Base-by-base conservation (phyloP, 2,329 filamentous ascomycete genomes). In the Cladobotryum mycophilum region DNA sequence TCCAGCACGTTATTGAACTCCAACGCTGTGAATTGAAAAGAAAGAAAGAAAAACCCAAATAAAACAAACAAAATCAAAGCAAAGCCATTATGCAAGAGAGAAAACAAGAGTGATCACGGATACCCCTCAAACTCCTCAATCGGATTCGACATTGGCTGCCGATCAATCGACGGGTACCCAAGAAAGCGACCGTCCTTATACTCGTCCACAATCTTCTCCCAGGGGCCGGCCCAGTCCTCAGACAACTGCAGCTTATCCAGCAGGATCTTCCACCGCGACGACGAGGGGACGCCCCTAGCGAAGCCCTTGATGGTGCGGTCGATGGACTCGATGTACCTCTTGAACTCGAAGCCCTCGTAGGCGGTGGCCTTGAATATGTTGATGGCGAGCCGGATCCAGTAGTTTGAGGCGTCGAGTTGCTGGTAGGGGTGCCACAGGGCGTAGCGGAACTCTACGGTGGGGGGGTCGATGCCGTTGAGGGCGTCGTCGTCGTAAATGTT, bases 41-140 rank as follows among this genome's bases (percentile, higher is more conserved):
- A 20, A 20, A 5, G 20, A 20, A 3, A 20, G 5, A 20, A 20
- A 20, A 20, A 20, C 3, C 3, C 20, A 20, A 20, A 20, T 3
- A 73, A 71, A 58, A 70, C 66, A 56, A 70, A 61, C 50, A 62
- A 61, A 54, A n/a, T n/a, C n/a, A 60, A 58, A 46, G 36, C 36
- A 17, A 38, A n/a, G 17, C 5, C 9, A 4, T 8, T 5, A 38
- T 38, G 4, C 15, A 41, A 41, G 12, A 20, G 15, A 41, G 15
- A 14, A n/a, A 15, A 41, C 12, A 20, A 41, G 37, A 30, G 30
- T 12, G 33, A 44, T 2, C 18, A 18, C 45, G n/a, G 8, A 20
- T 47, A 45, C 13, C 33, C 33, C 38, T 44, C 22, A 14, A 51
- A 22, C 49, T 51, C 49, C 6, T 35, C n/a, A 11, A 49, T 49